Evolutionary conservation across 2,329 filamentous ascomycete genomes (phyloP), one percentile per base, ranked within the genome.

Genomic region (Paraphoma chrysanthemicola): DNA sequence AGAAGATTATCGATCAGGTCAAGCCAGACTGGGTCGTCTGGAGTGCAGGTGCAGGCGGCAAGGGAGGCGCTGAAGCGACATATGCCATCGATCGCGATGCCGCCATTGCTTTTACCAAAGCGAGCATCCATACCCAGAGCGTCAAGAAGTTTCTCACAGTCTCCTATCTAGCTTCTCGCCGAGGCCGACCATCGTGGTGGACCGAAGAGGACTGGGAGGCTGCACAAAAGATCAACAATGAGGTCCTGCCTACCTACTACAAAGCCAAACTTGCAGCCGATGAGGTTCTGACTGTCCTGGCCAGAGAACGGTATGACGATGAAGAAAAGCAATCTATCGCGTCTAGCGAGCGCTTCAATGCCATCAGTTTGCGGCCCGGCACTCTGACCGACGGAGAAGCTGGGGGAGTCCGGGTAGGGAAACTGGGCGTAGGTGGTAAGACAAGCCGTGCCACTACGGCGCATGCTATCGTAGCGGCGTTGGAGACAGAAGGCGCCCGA

Each of bases 21-120:
- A 82, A 84, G 72, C 80, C 85, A 57, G 87, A 91, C 72, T 90
- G 87, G 72, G 81, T 91, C 30, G 83, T 90, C 59, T 91, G 86
- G 86, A 86, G 83, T 62, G 88, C 89, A 16, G 88, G 88, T 23
- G 84, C 84, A 46, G 84, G 83, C 33, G 84, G 84, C 28, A 84
- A 84, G 73, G 83, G 83, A 47, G 83, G 82, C 1, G 71, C 80
- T 5, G 60, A 72, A 6, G 77, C 81, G 50, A 86, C 84, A 1
- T 78, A 80, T 45, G 81, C 82, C 4, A 78, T 86, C 54, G 84
- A 86, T 68, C 81, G 79, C 60, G 78, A 81, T 59, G 83, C 83
- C n/a, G 83, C 83, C 8, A 83, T 84, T 59, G 74, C 80, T 56
- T 86, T 85, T 72, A 82, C 85, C 48, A 73, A 74, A 18, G 81